Base-by-base conservation (phyloP, 768 basidiomycete genomes). In the Mycena chlorophos region DNA sequence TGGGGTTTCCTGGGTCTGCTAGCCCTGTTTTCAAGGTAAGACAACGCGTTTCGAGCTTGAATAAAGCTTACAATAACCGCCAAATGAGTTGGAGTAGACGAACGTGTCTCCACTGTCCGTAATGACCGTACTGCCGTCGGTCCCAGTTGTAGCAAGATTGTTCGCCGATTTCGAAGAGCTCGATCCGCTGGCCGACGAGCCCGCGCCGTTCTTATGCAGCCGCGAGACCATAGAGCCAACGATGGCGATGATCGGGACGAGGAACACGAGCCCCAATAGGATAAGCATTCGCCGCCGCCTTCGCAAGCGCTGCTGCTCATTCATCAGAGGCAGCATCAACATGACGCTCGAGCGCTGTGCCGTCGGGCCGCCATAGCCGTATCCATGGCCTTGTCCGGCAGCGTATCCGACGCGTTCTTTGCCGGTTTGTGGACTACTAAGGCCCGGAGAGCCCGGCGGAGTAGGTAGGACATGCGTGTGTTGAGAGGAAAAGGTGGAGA, bases 11-110 rank as follows among this genome's bases (percentile, higher is more conserved):
- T 6, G 79, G 79, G 58, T 84, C 76, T 69, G 63, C 61, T 2
- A 77, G 68, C 79, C 78, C 79, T 78, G 49, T 5, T n/a, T 43
- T n/a, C 23, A 25, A 20, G 23, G 39, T 20, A 22, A 39, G 37
- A 52, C 13, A 55, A 19, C 25, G 27, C 40, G 13, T 42, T 42
- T 19, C 8, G 13, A 6, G 13, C 12, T 5, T 14, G 28, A 6
- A 4, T 8, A 34, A 38, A 16, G 28, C 76, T 72, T 64, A 76
- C 79, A 81, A 62, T 70, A 75, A 12, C 82, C 82, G 20, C 78
- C 86, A 63, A 84, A 84, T 16, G 76, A 69, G 68, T 88, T 89
- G 61, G 73, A 73, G 66, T 89, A 89, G 2, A 72, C 77, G 68
- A 87, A 82, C 2, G 74, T 78, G 28, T 45, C 45, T 5, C 87